Percentiles rank a stretch among this genome's conserved stretches.
Conservation (phyloP, 164 flowering plant species). For the Echeveria elegans region DNA sequence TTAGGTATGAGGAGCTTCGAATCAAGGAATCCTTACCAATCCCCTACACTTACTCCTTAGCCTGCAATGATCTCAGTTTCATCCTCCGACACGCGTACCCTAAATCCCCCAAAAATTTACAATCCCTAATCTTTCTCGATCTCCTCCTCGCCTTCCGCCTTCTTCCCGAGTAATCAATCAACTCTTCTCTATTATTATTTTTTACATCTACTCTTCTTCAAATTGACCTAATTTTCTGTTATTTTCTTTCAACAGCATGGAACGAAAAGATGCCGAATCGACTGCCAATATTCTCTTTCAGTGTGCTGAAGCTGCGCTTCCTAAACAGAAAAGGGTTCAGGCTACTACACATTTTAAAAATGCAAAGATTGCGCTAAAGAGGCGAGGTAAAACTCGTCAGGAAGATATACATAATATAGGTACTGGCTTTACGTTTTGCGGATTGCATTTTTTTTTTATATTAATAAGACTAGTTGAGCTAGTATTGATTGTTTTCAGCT, state of each 20-base stretch:
- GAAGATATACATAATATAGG: constrained; percentile 37
- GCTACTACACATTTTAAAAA: constrained; percentile 63
- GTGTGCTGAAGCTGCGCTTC: constrained; percentile 59
- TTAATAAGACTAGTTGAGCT: neutral
- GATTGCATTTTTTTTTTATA: neutral
- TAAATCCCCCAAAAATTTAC: constrained; percentile 55
- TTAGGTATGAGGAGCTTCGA: constrained; percentile 48
- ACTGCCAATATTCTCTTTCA: constrained; percentile 59
- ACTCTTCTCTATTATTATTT: too few relatives aligned
- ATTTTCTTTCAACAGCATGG: constrained; percentile 48
- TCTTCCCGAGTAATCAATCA: constrained; percentile 51
- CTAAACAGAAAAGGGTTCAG: constrained; percentile 57
- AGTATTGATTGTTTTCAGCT: constrained; percentile 27
- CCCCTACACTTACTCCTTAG: constrained; percentile 36
- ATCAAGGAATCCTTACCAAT: constrained; percentile 29
- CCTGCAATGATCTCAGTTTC: constrained; percentile 60
- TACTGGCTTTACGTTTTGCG: too few relatives aligned
- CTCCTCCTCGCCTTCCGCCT: constrained; percentile 61
- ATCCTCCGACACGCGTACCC: constrained; percentile 45
- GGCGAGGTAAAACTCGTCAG: constrained; percentile 35
- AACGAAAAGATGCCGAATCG: constrained; percentile 35
- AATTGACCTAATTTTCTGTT: too few relatives aligned
- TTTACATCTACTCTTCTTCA: too few relatives aligned
- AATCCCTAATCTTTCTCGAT: constrained; percentile 58
- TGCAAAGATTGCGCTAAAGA: constrained; percentile 61